Percentiles rank a stretch among this genome's conserved stretches.
Conservation (phyloP, 2,329 filamentous ascomycete genomes). For the Alternaria infectoria region DNA sequence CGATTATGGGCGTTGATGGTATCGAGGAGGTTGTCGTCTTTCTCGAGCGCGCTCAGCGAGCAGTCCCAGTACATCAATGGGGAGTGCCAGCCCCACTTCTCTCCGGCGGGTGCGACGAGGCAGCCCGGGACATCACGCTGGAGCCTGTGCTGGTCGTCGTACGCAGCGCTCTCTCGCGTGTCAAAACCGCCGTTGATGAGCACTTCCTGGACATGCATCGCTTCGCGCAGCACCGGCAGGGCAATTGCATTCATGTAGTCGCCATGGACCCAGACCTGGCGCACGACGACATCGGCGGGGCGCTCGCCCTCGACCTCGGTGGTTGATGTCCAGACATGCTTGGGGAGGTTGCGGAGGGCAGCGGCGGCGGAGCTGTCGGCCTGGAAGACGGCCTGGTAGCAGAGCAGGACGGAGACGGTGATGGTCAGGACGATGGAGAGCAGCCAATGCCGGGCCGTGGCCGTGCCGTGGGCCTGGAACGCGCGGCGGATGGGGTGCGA, state of each 20-base stretch:
- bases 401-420: conserved; percentile 70
- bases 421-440: conserved; percentile 77
- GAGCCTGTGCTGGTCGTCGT: conserved; percentile 5
- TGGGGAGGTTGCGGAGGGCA: conserved; percentile 73
- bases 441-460: conserved; percentile 75
- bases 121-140: conserved; percentile 28
- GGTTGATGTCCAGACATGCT: conserved; percentile 82
- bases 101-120: conserved; percentile 55
- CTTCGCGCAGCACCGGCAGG: conserved; percentile 67
- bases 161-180: neutral
- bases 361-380: conserved; percentile 75
- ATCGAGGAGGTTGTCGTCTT: conserved; percentile 67
- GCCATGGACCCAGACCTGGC: conserved; percentile 81
- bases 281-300: conserved; percentile 74
- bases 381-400: conserved; percentile 78
- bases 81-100: conserved; percentile 82
- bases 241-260: conserved; percentile 80
- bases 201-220: conserved; percentile 72
- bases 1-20: conserved; percentile 72
- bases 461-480: conserved; percentile 73
- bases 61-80: conserved; percentile 82
- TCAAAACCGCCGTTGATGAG: conserved; percentile 62
- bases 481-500: conserved; percentile 69
- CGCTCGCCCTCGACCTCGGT: conserved; percentile 64
- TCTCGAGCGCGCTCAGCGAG: conserved; percentile 62